Conservation (phyloP, 371 early-diverging fungal species). For the Lichtheimia ramosa region DNA sequence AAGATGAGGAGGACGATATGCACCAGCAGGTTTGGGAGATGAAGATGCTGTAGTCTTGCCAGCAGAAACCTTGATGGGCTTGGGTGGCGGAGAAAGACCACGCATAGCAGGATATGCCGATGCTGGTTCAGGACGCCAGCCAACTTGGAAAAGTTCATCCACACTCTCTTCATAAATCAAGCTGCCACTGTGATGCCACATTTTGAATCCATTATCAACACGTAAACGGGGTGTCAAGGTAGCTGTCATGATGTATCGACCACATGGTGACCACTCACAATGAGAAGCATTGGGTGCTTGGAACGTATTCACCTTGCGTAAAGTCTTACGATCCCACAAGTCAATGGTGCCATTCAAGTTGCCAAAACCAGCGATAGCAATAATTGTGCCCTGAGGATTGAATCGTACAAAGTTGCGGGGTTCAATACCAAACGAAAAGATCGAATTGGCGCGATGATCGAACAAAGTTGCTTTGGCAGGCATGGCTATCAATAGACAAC, state of each 20-base stretch:
- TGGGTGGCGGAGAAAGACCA: constrained; percentile 66
- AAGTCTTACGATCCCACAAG: constrained; percentile 86
- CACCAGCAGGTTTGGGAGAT: constrained; percentile 54
- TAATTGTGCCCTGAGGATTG: constrained; percentile 87
- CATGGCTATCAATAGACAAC: constrained; percentile 54
- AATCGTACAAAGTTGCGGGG: constrained; percentile 88
- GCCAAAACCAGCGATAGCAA: constrained; percentile 92
- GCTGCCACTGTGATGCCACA: constrained; percentile 95
- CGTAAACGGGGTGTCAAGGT: constrained; percentile 91
- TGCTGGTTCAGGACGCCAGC: constrained; percentile 69
- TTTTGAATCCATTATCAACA: constrained; percentile 95
- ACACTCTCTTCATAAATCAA: constrained; percentile 73
- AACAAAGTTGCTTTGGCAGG: constrained; percentile 91
- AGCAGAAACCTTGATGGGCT: constrained; percentile 40
- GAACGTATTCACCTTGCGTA: constrained; percentile 78
- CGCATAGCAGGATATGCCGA: constrained; percentile 71
- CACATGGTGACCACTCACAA: constrained; percentile 93
- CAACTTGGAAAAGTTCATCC: constrained; percentile 88
- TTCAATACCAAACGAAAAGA: constrained; percentile 83
- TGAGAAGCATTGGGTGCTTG: constrained; percentile 81
- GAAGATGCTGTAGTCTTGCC: constrained; percentile 23
- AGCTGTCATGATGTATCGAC: constrained; percentile 88
- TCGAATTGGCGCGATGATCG: constrained; percentile 82
- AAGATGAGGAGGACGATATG: constrained; percentile 81
- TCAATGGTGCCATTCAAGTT: constrained; percentile 94